These are phyloP conservation scores for Ascocoryne sarcoides DNA, from an alignment of 2,329 filamentous ascomycete species.

Conservation along the genomic window DNA sequence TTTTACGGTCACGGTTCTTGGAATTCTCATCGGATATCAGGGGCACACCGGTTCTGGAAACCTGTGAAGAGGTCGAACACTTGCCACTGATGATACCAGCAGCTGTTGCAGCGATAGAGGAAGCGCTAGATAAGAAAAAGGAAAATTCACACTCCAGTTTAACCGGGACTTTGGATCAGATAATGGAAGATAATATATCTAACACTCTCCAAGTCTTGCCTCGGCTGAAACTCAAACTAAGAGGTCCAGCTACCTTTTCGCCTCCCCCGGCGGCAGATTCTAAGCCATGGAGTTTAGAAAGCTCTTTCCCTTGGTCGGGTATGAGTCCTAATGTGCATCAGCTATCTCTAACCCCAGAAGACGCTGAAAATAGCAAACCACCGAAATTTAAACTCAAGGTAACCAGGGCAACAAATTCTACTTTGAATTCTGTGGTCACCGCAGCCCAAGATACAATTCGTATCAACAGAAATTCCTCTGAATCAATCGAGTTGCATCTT, in stretches of 20 bases:
- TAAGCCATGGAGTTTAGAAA: slow-evolving; percentile 18
- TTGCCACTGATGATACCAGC: background rate
- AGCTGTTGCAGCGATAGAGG: too few relatives aligned
- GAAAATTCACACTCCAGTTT: too few relatives aligned
- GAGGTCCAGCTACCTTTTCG: slow-evolving; percentile 8
- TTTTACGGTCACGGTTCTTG: slow-evolving; percentile 10
- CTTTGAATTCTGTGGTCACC: background rate
- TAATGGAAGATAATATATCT: background rate
- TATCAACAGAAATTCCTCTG: slow-evolving; percentile 18
- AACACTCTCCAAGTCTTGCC: slow-evolving; percentile 10
- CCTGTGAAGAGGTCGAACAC: too few relatives aligned
- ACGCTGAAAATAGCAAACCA: slow-evolving; percentile 7
- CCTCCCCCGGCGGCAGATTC: slow-evolving; percentile 14
- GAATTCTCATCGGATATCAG: slow-evolving; percentile 1
- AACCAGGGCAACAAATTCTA: slow-evolving; percentile 23
- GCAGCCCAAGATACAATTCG: slow-evolving; percentile 21
- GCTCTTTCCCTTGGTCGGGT: slow-evolving; percentile 18
- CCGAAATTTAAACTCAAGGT: slow-evolving; percentile 25
- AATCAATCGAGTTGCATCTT: slow-evolving; percentile 21
- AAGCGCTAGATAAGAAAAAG: too few relatives aligned
- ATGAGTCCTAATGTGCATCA: slow-evolving; percentile 7
- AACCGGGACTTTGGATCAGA: background rate
- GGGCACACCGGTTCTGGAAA: background rate
- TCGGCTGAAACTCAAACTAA: slow-evolving; percentile 23
- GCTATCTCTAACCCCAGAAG: background rate